phyloP scores from a whole-genome alignment of 306 rosid genomes.

The Trifolium pratense region DNA sequence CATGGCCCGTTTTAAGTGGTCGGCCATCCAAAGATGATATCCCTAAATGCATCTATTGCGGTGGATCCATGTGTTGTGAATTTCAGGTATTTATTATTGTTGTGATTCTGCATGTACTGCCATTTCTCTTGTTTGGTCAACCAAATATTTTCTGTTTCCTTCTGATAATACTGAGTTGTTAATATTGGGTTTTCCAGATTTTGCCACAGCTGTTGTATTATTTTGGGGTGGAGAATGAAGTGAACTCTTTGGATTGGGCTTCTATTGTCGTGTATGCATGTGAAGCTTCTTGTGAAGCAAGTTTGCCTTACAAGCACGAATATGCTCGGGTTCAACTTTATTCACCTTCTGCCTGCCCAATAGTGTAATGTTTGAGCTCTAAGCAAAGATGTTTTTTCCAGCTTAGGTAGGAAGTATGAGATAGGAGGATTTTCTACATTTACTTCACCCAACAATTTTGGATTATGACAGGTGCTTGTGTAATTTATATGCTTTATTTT shows the following conservation, averaged over 20 bases:
- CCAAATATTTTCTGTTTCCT: neutral
- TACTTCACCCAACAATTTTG: conserved; percentile 6
- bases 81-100: conserved; percentile 46
- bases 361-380: neutral
- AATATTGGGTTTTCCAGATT: conserved; percentile 50
- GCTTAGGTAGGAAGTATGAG: conserved; percentile 1
- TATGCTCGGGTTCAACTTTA: conserved; percentile 73
- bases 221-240: conserved; percentile 62
- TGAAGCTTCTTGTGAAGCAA: conserved; percentile 67
- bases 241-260: conserved; percentile 74
- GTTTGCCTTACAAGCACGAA: conserved; percentile 62
- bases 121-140: conserved; percentile 6
- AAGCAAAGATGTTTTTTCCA: neutral
- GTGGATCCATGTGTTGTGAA: conserved; percentile 44
- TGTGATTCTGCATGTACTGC: conserved; percentile 15
- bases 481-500: conserved; percentile 13
- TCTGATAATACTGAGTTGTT: conserved; percentile 35
- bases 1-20: conserved; percentile 78
- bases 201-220: conserved; percentile 75
- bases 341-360: conserved; percentile 36
- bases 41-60: conserved; percentile 45
- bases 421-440: neutral
- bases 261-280: conserved; percentile 68
- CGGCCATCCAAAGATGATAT: conserved; percentile 66
- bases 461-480: conserved; percentile 3